Evolutionary conservation across 768 basidiomycete species (phyloP), one percentile per base, ranked within the genome.

Genomic region (Hericium erinaceus): DNA sequence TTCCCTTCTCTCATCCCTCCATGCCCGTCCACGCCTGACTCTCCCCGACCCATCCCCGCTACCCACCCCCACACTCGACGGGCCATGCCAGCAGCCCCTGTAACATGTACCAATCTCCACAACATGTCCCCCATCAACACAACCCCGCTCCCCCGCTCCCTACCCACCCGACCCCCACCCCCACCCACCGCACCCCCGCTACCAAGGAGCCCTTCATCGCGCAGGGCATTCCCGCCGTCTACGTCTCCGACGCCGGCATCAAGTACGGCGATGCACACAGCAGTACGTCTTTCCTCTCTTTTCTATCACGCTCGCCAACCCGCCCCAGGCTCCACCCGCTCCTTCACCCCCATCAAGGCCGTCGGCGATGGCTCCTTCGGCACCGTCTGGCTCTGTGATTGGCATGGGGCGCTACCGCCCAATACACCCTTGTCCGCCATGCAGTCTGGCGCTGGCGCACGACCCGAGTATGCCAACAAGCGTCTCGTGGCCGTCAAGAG

Each of bases 301-400:
- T 50, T 13, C 58, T 48, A 37, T 57, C 39, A n/a, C 55, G 50
- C 15, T 18, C 48, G 40, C 38, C 46, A 4, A 39, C 11, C 46
- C 41, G 22, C 46, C 53, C 28, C 66, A 95, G 93, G 78, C 65
- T 93, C 90, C 16, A 83, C 82, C 58, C 86, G 94, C 65, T 87
- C 87, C 18, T 99, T 95, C 71, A 95, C 94, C 28, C 88, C 92
- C 52, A 82, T 98, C 78, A 98, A 98, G 76, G 87, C 90, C 60
- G 83, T 99, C 70, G 97, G 97, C 44, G 95, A 98, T 70, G 97
- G 97, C 56, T 98, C 95, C 6, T 98, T 99, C 68, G 97, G 97
- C 54, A 98, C 94, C 3, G 97, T 99, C 63, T 93, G 91, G 85
- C 81, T 99, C 65, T 97, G 95, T 73, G 97, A 99, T 79, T 99